These are phyloP conservation scores for Sesbania bispinosa DNA, from an alignment of 306 rosid species.

Conservation along the genomic window DNA sequence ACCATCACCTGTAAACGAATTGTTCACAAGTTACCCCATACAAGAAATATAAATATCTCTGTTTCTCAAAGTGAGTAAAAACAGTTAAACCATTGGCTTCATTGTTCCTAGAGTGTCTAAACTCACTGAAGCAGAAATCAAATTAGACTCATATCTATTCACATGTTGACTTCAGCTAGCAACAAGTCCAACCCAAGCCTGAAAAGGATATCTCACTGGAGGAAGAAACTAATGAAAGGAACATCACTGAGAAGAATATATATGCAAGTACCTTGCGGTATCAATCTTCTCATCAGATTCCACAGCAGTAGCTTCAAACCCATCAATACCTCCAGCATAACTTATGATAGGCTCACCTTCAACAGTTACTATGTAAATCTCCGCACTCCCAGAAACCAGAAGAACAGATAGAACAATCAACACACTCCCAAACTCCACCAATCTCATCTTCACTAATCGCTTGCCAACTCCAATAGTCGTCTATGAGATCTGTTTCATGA, in stretches of 20 bases:
- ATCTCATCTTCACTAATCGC: constrained; percentile 43
- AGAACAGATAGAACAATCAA: constrained; percentile 38
- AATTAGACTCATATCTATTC: background rate
- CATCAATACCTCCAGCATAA: constrained; percentile 80
- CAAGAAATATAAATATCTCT: background rate
- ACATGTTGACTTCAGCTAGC: background rate
- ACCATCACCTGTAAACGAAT: background rate
- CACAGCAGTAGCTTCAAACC: constrained; percentile 93
- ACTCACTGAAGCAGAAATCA: background rate
- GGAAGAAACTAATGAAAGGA: constrained; percentile 1
- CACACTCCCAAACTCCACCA: constrained; percentile 30
- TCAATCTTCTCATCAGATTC: constrained; percentile 92
- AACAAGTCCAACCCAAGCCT: constrained; percentile 8
- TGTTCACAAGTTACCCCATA: background rate
- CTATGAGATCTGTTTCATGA: constrained; percentile 59
- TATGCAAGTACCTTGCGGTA: constrained; percentile 64
- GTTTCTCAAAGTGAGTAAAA: background rate
- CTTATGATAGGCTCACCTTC: constrained; percentile 97
- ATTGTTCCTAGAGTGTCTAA: too few species aligned
- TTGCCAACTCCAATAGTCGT: too few species aligned
- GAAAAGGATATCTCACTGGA: background rate
- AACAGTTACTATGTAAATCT: constrained; percentile 74
- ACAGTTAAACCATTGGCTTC: background rate
- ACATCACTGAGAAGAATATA: background rate
- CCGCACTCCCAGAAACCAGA: constrained; percentile 49